phyloP scores from a whole-genome alignment of 1,139 yeast species.

The Debaryomycetaceae sp. region DNA sequence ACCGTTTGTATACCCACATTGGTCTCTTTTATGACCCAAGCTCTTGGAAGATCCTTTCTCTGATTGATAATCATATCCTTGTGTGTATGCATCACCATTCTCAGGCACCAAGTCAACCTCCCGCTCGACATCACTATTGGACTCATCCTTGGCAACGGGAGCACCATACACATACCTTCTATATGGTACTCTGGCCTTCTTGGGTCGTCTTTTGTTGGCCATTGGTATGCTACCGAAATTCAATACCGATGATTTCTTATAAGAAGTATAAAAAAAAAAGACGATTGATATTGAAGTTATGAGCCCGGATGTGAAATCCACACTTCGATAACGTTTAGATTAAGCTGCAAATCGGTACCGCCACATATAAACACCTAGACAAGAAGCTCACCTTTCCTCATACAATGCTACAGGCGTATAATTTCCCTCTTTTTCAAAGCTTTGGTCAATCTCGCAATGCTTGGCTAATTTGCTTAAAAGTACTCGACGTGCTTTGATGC shows the following conservation, averaged over 20 bases:
- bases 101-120: background rate
- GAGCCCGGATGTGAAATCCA: background rate
- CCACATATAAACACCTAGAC: background rate
- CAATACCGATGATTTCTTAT: background rate
- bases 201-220: constrained; percentile 85
- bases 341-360: background rate
- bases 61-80: background rate
- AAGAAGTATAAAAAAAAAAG: background rate
- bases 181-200: constrained; percentile 74
- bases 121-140: constrained; percentile 10
- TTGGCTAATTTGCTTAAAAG: constrained; percentile 12
- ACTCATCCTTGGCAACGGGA: constrained; percentile 35
- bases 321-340: background rate
- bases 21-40: background rate
- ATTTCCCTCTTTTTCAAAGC: background rate
- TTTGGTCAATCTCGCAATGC: constrained; percentile 10
- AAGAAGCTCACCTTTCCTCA: constrained; percentile 2
- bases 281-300: background rate
- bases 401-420: constrained; percentile 4
- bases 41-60: constrained; percentile 10
- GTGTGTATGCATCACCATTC: background rate
- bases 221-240: constrained; percentile 32
- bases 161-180: constrained; percentile 68
- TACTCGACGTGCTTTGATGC: constrained; percentile 9
- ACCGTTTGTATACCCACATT: background rate